Base-by-base conservation (phyloP, 176 grass and related monocot species). In the Cocos nucifera region DNA sequence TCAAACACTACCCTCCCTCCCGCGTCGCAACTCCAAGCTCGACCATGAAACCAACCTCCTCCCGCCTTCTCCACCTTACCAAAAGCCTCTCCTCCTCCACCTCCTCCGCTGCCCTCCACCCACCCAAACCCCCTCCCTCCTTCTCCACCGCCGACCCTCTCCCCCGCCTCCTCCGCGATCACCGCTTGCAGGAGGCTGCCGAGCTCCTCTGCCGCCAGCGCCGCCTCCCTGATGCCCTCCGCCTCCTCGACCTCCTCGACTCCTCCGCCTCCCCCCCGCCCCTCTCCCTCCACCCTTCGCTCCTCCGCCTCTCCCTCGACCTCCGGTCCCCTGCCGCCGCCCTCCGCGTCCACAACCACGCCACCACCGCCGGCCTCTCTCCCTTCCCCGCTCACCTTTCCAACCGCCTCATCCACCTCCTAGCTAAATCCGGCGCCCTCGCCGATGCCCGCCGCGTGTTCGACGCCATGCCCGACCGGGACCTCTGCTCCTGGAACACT, bases 401-500 rank as follows among this genome's bases (percentile, higher is more conserved):
- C 75, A 97, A 88, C 73, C 84, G 87, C 72, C 63, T 83, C 54
- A 74, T 90, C 63, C 72, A 89, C 39, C 84, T 88, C 15, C 74
- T 88, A 10, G 73, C 73, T 44, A 69, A 97, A 50, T 24, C 49
- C 0, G 65, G 78, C 39, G 69, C 72, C 12, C 59, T 91, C 15
- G 64, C 65, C 14, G 81, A 97, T 17, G 78, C 92, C 22, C 66
- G 77, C 50, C 49, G 66, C 19, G 55, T 88, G 72, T 79, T 91
- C 66, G 75, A 86, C 30, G 72, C 76, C 30, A 66, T 78, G 54
- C 69, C 71, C 0, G 49, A 22, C 69, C 78, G 73, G 22, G 83
- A 96, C 54, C 39, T 61, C 49, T 96, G 91, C 72, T 85, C 91
- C 22, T 78, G 78, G 67, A 90, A 87, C 77, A 96, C 80, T 35